Conservation (phyloP, 305 asterid genomes). For the Rubia peregrina region DNA sequence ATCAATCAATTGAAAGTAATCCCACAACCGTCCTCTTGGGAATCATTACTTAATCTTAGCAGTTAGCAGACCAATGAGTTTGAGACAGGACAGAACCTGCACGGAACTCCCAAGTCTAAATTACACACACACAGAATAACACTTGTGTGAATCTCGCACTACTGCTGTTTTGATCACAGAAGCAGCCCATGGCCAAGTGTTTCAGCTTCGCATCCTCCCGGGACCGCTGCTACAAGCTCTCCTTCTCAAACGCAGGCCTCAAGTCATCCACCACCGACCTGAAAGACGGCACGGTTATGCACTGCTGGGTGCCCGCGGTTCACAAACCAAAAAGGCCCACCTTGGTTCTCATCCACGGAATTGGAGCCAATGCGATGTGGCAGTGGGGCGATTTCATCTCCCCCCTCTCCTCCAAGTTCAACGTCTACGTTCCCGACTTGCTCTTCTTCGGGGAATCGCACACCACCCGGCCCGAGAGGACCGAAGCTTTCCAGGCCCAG, state of each 20-base stretch:
- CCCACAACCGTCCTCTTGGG: background rate
- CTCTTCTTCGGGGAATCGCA: slow-evolving; percentile 67
- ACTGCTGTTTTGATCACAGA: background rate
- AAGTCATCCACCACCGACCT: slow-evolving; percentile 48
- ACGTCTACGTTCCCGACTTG: slow-evolving; percentile 68
- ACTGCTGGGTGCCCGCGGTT: slow-evolving; percentile 63
- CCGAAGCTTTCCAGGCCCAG: slow-evolving; percentile 60
- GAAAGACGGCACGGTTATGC: slow-evolving; percentile 54
- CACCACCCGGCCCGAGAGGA: slow-evolving; percentile 53
- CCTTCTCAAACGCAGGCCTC: slow-evolving; percentile 56
- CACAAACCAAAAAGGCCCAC: slow-evolving; percentile 42
- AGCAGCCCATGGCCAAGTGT: slow-evolving; percentile 34
- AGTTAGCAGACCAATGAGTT: background rate
- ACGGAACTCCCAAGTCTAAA: background rate
- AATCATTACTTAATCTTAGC: background rate
- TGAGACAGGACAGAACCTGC: background rate
- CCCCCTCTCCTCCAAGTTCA: slow-evolving; percentile 56
- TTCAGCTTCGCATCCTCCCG: slow-evolving; percentile 64
- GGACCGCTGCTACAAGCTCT: slow-evolving; percentile 45
- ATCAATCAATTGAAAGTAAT: background rate
- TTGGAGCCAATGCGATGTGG: slow-evolving; percentile 96
- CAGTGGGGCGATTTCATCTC: slow-evolving; percentile 71
- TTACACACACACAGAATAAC: background rate
- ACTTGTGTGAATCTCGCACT: background rate
- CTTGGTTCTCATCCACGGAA: slow-evolving; percentile 54